These are phyloP conservation scores for Suillus discolor DNA, from an alignment of 768 basidiomycete species.

Conservation along the genomic window DNA sequence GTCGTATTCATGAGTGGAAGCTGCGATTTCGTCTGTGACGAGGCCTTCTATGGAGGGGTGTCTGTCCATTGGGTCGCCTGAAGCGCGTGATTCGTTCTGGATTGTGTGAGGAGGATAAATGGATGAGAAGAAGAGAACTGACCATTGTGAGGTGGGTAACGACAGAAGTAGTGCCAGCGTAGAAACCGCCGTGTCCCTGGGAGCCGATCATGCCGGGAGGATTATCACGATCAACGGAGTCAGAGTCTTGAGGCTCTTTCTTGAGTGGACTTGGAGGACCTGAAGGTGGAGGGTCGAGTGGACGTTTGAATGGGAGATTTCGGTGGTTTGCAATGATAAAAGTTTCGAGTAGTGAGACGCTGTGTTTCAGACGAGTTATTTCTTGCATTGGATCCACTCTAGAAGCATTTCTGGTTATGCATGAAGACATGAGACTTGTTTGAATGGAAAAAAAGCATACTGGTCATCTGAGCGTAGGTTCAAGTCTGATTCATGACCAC, in stretches of 20 bases:
- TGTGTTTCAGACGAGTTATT: constrained; percentile 43
- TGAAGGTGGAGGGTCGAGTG: constrained; percentile 31
- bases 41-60: constrained; percentile 52
- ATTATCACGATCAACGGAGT: constrained; percentile 46
- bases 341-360: constrained; percentile 41
- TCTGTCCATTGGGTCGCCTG: constrained; percentile 50
- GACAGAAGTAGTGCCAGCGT: constrained; percentile 78
- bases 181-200: constrained; percentile 68
- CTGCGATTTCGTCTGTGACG: constrained; percentile 40
- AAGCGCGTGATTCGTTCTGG: constrained; percentile 47
- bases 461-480: constrained; percentile 59
- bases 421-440: constrained; percentile 9
- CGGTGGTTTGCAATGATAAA: constrained; percentile 36
- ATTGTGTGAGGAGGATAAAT: constrained; percentile 19
- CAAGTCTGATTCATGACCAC: constrained; percentile 62
- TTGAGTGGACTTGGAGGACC: constrained; percentile 45
- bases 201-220: constrained; percentile 69
- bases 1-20: constrained; percentile 61
- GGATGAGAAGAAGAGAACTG: constrained; percentile 16
- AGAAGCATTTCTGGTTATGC: constrained; percentile 29
- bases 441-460: constrained; percentile 5
- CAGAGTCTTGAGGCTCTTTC: constrained; percentile 54
- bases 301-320: constrained; percentile 28
- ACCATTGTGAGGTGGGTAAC: constrained; percentile 71
- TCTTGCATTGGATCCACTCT: constrained; percentile 43